Evolutionary conservation across 75 land plant species (phyloP).

Genomic region (Pseudotsuga menziesii): DNA sequence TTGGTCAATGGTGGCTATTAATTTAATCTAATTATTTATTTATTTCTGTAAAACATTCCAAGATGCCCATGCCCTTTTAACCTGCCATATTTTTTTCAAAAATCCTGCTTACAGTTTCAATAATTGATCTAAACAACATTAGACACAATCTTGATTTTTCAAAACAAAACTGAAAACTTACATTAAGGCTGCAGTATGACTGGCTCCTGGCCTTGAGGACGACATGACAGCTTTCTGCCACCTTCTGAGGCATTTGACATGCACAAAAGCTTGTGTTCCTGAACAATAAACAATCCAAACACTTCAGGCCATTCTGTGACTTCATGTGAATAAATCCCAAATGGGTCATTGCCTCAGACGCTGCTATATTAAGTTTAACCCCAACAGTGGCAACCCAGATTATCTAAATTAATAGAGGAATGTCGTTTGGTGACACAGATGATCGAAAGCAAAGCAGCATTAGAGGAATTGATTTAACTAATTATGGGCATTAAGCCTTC

Average conservation of each 20-base stretch:
- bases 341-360: no score
- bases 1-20: no score
- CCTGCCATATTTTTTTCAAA: no score
- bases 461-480: background rate
- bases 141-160: background rate
- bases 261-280: constrained; percentile 42
- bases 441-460: background rate
- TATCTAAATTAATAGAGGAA: no score
- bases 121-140: background rate
- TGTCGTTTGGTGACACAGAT: no score
- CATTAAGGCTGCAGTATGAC: constrained; percentile 31
- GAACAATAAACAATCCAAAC: background rate
- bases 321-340: background rate
- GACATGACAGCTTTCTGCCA: constrained; percentile 33
- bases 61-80: no score
- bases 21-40: no score
- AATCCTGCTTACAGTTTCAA: background rate
- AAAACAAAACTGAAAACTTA: constrained; percentile 10
- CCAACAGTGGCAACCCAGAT: no score
- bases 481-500: background rate
- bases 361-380: no score
- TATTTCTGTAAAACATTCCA: no score
- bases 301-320: background rate
- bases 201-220: constrained; percentile 24
- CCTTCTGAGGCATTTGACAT: constrained; percentile 30